Evolutionary conservation across 495 filamentous ascomycete genomes (phyloP), one percentile per base, ranked within the genome.

Genomic region (Emericellopsis terricola): DNA sequence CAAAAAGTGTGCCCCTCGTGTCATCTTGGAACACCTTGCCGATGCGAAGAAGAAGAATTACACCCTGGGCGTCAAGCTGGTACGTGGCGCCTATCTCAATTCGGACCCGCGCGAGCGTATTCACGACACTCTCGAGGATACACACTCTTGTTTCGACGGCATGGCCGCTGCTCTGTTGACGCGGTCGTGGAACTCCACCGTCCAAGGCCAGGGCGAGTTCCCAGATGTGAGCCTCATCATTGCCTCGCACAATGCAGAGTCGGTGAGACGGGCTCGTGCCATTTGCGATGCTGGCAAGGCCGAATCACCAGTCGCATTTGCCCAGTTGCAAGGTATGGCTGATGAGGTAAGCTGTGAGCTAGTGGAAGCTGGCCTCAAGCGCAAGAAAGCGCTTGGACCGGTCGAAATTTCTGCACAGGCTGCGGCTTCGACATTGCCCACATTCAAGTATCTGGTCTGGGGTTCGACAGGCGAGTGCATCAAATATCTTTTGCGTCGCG

Each of bases 301-400:
- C 1, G 64, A 68, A 23, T 60, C 65, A 7, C 68, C 79, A 15
- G 60, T 93, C 11, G 72, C 72, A 18, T 93, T 85, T 53, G 87
- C 81, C 4, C 89, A 97, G 55, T 68, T 97, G 5, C 79, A 87
- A 64, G 89, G 89, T 15, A 94, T 94, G 89, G 89, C 89, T 11
- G 89, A 97, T 41, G 89, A 97, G 46, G 73, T 97, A 15, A 82
- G 76, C 54, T 80, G 81, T 41, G 77, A 81, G 45, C 57, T 94
- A 11, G 68, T 93, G 16, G 51, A 72, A 39, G 67, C 65, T 55
- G 64, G 38, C 35, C 45, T 41, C 38, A 33, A 2, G 34, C 29
- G 16, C 14, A 36, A 48, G 15, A 21, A 2, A 31, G 18, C 16
- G 27, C 36, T 15, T 28, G 34, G 9, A 6, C 4, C 20, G 15